A percentile compares a stretch with the other conserved stretches of the same genome.
Evolutionary conservation across 106 monocot genomes (phyloP).

Genomic region (Dendrobium chrysotoxum): DNA sequence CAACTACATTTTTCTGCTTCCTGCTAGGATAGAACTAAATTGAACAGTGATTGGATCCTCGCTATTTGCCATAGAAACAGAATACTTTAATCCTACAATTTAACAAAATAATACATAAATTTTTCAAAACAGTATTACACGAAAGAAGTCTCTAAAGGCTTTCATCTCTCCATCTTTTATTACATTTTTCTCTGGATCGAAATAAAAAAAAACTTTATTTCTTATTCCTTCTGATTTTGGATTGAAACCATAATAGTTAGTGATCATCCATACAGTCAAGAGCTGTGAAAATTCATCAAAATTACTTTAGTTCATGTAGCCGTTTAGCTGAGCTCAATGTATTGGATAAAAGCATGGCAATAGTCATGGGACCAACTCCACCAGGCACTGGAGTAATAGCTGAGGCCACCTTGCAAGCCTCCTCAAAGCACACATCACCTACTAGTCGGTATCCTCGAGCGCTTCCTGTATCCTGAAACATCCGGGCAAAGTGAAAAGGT

Average conservation of each 20-base stretch:
- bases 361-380: slow-evolving; percentile 96
- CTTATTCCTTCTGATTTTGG: background rate
- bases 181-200: background rate
- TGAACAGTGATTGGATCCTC: too few relatives aligned
- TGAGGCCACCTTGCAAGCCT: slow-evolving; percentile 61
- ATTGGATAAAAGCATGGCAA: slow-evolving; percentile 89
- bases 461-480: slow-evolving; percentile 50
- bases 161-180: background rate
- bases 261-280: background rate
- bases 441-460: slow-evolving; percentile 66
- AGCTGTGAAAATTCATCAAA: background rate
- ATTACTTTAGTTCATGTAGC: slow-evolving; percentile 56
- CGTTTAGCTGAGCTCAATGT: slow-evolving; percentile 79
- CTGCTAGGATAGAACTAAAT: too few relatives aligned
- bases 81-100: background rate
- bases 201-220: background rate
- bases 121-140: background rate
- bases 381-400: slow-evolving; percentile 93
- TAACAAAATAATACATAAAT: background rate
- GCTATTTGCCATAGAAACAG: too few relatives aligned
- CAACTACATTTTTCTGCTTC: too few relatives aligned
- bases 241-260: background rate
- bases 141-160: background rate
- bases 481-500: background rate
- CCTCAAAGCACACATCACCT: slow-evolving; percentile 77